Percentiles rank a stretch among this genome's conserved stretches.
Conservation (phyloP, 768 basidiomycete genomes). For the Kwoniella heveanensis region DNA sequence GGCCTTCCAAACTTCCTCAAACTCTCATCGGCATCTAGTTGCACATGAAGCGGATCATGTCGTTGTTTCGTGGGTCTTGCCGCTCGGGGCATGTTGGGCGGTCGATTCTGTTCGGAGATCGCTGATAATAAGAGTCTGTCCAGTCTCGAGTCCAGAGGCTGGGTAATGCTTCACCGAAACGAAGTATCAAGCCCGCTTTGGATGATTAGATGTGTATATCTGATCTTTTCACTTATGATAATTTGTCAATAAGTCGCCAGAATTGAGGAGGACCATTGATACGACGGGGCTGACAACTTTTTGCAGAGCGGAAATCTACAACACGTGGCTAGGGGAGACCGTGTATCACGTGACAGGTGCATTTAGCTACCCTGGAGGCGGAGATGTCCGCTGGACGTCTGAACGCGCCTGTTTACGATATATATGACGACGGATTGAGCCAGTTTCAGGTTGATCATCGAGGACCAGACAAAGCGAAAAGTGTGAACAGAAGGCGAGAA, state of each 20-base stretch:
- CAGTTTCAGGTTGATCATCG: conserved; percentile 1
- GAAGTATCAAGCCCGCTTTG: too few relatives aligned
- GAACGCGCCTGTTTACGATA: conserved; percentile 1
- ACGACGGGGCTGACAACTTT: background rate
- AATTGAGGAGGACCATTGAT: background rate
- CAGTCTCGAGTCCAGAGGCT: too few relatives aligned
- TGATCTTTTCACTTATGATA: too few relatives aligned
- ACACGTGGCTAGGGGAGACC: background rate
- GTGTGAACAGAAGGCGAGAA: background rate
- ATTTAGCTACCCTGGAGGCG: background rate
- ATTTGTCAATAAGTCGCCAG: too few relatives aligned
- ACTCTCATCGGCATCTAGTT: conserved; percentile 77
- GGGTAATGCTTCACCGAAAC: too few relatives aligned
- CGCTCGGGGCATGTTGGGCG: conserved; percentile 38
- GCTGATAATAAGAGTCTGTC: too few relatives aligned
- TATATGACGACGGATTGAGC: background rate
- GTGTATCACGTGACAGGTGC: background rate
- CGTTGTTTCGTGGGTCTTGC: conserved; percentile 54
- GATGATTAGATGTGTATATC: too few relatives aligned
- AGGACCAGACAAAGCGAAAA: background rate
- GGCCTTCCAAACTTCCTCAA: conserved; percentile 73
- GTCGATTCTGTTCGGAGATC: background rate
- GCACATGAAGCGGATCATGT: conserved; percentile 84
- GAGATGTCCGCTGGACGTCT: background rate
- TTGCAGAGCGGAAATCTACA: background rate